phyloP scores from a whole-genome alignment of 2,329 filamentous ascomycete genomes.

The Fusarium udum region DNA sequence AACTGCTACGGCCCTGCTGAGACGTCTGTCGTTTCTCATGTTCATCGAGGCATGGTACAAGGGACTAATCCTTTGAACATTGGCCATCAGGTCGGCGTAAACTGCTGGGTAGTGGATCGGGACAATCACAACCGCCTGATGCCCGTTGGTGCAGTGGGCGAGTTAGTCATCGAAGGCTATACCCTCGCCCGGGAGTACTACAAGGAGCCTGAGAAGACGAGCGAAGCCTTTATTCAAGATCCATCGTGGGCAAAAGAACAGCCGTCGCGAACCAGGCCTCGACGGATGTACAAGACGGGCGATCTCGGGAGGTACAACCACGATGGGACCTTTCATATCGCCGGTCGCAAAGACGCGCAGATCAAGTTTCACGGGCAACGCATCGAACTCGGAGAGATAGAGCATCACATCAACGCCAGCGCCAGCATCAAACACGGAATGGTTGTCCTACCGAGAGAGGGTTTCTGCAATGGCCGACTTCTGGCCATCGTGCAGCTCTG shows the following conservation, averaged over 20 bases:
- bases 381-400: conserved; percentile 47
- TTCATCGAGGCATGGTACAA: conserved; percentile 21
- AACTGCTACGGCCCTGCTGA: conserved; percentile 40
- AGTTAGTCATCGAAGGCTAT: conserved; percentile 49
- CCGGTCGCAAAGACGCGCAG: conserved; percentile 44
- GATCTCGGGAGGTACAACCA: conserved; percentile 42
- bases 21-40: conserved; percentile 33
- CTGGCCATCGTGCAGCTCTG: conserved; percentile 23
- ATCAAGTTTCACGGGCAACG: conserved; percentile 49
- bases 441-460: conserved; percentile 24
- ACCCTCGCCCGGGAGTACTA: conserved; percentile 62
- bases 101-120: conserved; percentile 43
- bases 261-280: fast-evolving
- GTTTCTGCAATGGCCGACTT: conserved; percentile 26
- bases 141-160: conserved; percentile 46
- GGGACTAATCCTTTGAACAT: conserved; percentile 37
- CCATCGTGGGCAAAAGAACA: conserved; percentile 21
- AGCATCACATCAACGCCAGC: conserved; percentile 41
- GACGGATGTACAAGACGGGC: conserved; percentile 38
- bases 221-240: conserved; percentile 41
- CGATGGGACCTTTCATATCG: conserved; percentile 38
- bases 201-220: conserved; percentile 50
- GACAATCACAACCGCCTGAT: conserved; percentile 41
- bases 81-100: conserved; percentile 24
- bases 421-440: conserved; percentile 36